Percentiles rank a stretch among this genome's conserved stretches.
These are phyloP conservation scores for Lagenidium sp. DNA, from an alignment of 352 stramenopile genomes.

Conservation along the genomic window DNA sequence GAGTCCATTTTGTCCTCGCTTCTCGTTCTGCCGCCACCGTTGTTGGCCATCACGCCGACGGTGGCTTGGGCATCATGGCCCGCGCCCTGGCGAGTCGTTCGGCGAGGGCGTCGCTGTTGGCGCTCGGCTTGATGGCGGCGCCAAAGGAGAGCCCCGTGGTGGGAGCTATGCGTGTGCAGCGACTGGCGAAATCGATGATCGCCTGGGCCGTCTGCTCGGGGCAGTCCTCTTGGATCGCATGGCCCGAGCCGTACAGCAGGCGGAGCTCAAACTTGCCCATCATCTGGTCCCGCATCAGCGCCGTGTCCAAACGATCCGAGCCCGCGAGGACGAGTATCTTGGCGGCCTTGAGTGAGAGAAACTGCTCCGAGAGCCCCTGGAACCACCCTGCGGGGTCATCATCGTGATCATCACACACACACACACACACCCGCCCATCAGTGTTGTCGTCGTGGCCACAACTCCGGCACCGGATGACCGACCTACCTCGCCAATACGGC, in stretches of 20 bases:
- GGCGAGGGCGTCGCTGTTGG: constrained; percentile 6
- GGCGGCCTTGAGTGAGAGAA: constrained; percentile 55
- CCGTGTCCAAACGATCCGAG: constrained; percentile 81
- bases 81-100: constrained; percentile 17
- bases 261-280: constrained; percentile 88
- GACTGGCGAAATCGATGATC: constrained; percentile 51
- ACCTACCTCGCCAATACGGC: constrained; percentile 65
- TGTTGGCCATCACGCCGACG: no score
- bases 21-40: no score
- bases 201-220: constrained; percentile 61
- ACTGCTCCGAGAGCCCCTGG: constrained; percentile 74
- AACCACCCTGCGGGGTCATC: constrained; percentile 58
- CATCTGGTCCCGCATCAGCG: constrained; percentile 84
- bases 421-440: no score
- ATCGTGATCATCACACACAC: no score
- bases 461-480: no score
- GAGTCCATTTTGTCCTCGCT: no score
- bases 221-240: constrained; percentile 85
- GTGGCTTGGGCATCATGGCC: constrained; percentile 16
- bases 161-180: constrained; percentile 29
- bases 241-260: constrained; percentile 81
- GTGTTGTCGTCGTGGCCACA: no score
- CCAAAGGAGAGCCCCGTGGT: no score
- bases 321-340: constrained; percentile 84
- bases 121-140: no score